phyloP scores from a whole-genome alignment of 108 stramenopile genomes.

The Skeletonema marinoi region DNA sequence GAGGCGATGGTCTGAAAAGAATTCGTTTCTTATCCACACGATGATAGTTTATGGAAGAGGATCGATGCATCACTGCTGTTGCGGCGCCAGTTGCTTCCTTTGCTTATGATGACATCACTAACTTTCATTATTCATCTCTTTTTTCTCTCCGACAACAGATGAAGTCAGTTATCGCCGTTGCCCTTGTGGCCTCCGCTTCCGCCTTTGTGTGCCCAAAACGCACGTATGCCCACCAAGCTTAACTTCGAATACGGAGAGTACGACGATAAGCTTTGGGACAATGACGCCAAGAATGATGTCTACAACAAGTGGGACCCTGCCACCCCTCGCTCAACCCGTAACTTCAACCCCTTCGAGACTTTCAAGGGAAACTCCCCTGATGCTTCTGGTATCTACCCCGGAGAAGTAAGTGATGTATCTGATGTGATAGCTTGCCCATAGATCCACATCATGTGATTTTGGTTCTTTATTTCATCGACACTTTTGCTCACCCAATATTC shows the following conservation, averaged over 20 bases:
- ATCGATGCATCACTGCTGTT: not conserved
- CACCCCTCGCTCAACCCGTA: slow-evolving; percentile 71
- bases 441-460: too few species aligned
- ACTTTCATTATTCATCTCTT: not conserved
- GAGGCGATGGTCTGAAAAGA: too few species aligned
- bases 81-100: not conserved
- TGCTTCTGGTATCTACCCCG: slow-evolving; percentile 84
- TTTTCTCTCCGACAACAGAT: slow-evolving; percentile 23
- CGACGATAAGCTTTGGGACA: slow-evolving; percentile 88
- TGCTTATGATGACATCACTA: not conserved
- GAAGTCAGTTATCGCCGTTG: slow-evolving; percentile 37
- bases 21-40: too few species aligned
- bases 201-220: slow-evolving; percentile 40
- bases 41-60: too few species aligned
- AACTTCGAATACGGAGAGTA: slow-evolving; percentile 76
- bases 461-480: too few species aligned
- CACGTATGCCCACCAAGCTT: slow-evolving; percentile 53
- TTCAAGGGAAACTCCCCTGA: slow-evolving; percentile 75
- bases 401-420: slow-evolving; percentile 47
- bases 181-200: slow-evolving; percentile 52
- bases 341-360: slow-evolving; percentile 97
- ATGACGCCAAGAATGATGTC: slow-evolving; percentile 81
- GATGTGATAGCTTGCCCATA: too few species aligned
- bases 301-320: slow-evolving; percentile 86
- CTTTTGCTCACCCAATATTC: not conserved